Percentiles rank a stretch among this genome's conserved stretches.
phyloP scores from a whole-genome alignment of 2,329 filamentous ascomycete genomes.

The Didymella pomorum region DNA sequence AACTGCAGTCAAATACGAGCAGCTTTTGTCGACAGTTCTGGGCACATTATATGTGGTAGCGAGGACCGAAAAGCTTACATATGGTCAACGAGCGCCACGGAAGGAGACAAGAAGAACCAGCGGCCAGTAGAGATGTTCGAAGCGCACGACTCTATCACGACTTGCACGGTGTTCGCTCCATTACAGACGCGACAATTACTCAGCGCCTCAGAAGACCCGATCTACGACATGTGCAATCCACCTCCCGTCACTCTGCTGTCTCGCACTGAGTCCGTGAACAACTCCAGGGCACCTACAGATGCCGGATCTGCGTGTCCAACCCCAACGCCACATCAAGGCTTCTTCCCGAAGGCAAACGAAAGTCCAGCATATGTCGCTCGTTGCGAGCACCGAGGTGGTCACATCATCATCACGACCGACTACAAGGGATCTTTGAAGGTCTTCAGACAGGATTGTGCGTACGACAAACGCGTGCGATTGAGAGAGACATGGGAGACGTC shows the following conservation, averaged over 20 bases:
- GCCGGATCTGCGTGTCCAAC: slow-evolving; percentile 47
- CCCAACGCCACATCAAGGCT: slow-evolving; percentile 46
- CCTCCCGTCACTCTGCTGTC: slow-evolving; percentile 85
- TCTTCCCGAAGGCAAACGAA: slow-evolving; percentile 61
- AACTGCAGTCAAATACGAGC: slow-evolving; percentile 89
- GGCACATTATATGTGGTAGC: slow-evolving; percentile 89
- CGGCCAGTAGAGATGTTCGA: slow-evolving; percentile 88
- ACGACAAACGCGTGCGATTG: slow-evolving; percentile 70
- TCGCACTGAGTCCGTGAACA: slow-evolving; percentile 68
- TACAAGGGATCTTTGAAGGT: slow-evolving; percentile 90
- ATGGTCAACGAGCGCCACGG: slow-evolving; percentile 74
- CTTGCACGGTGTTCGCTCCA: slow-evolving; percentile 86
- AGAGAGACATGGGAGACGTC: slow-evolving; percentile 77
- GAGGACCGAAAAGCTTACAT: slow-evolving; percentile 91
- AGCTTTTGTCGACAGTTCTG: slow-evolving; percentile 84
- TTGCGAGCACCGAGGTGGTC: slow-evolving; percentile 77
- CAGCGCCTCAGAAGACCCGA: slow-evolving; percentile 82
- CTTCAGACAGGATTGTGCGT: slow-evolving; percentile 93
- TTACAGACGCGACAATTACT: slow-evolving; percentile 78
- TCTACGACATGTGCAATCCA: slow-evolving; percentile 97
- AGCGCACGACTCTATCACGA: slow-evolving; percentile 87
- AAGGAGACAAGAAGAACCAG: slow-evolving; percentile 77
- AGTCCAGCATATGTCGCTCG: slow-evolving; percentile 80
- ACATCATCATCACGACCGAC: slow-evolving; percentile 92
- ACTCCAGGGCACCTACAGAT: slow-evolving; percentile 59